These are phyloP conservation scores for Xylaria grammica DNA, from an alignment of 495 filamentous ascomycete species.

Conservation along the genomic window DNA sequence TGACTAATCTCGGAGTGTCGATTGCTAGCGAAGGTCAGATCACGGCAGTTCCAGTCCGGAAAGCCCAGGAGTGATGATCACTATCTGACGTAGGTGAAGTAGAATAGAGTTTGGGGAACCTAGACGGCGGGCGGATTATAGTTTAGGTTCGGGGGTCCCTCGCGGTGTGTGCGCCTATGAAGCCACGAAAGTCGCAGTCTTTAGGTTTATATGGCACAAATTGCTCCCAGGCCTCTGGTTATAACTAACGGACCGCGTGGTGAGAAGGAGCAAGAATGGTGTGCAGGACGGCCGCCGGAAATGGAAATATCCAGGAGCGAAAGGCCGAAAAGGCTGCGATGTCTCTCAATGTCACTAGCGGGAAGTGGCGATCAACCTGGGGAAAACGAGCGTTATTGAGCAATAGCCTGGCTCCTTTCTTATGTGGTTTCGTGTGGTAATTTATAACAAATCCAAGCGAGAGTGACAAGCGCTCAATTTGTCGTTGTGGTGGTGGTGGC, in stretches of 20 bases:
- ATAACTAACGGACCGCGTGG: background rate
- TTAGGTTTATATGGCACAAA: background rate
- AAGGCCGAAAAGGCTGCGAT: background rate
- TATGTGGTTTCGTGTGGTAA: background rate
- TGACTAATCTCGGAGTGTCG: background rate
- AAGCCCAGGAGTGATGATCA: constrained; percentile 8
- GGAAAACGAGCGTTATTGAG: constrained; percentile 10
- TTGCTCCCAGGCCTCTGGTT: background rate
- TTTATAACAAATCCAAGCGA: too few species aligned
- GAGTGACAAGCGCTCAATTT: too few species aligned
- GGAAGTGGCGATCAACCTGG: background rate
- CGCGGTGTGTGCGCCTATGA: too few species aligned
- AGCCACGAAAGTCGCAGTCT: background rate
- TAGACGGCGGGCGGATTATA: background rate
- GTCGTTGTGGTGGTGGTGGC: too few species aligned
- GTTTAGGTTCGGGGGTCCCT: constrained; percentile 6
- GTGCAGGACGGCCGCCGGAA: background rate
- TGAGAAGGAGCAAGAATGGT: background rate
- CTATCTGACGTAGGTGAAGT: constrained; percentile 14
- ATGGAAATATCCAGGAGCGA: background rate
- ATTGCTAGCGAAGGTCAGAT: background rate
- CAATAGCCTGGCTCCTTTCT: background rate
- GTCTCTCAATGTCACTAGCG: background rate
- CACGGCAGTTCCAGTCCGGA: background rate
- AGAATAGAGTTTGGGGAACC: constrained; percentile 15